A percentile compares a stretch with the other conserved stretches of the same genome.
phyloP scores from a whole-genome alignment of 805 yeast genomes.

The Kurtzmaniella cleridarum region DNA sequence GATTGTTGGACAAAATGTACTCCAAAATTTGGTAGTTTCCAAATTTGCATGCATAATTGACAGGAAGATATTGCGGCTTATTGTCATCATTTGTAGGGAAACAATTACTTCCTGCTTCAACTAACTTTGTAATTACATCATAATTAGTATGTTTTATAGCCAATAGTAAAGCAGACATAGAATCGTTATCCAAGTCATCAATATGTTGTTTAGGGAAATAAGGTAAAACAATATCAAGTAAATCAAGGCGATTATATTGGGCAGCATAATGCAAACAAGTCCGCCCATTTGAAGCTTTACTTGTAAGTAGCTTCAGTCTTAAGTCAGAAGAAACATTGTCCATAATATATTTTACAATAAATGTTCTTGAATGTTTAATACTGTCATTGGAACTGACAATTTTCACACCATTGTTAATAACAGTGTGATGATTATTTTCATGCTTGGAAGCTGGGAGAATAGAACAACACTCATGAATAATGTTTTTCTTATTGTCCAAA shows the following conservation, averaged over 20 bases:
- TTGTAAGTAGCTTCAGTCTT: conserved; percentile 18
- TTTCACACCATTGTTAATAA: conserved; percentile 40
- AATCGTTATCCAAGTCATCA: conserved; percentile 61
- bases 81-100: conserved; percentile 42
- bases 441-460: conserved; percentile 31
- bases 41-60: conserved; percentile 82
- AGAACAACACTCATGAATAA: conserved; percentile 64
- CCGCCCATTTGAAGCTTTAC: conserved; percentile 65
- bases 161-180: conserved; percentile 76
- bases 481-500: conserved; percentile 50
- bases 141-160: conserved; percentile 69
- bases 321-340: conserved; percentile 13
- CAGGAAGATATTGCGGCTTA: conserved; percentile 63
- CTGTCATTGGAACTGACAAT: conserved; percentile 32
- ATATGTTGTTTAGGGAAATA: conserved; percentile 30
- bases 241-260: conserved; percentile 42
- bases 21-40: conserved; percentile 72
- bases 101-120: conserved; percentile 29
- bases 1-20: conserved; percentile 44
- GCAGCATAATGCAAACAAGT: conserved; percentile 87
- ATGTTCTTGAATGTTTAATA: conserved; percentile 32
- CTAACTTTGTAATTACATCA: conserved; percentile 28
- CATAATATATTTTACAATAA: conserved; percentile 31
- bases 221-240: conserved; percentile 39
- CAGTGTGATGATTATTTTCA: conserved; percentile 27